phyloP scores from a whole-genome alignment of 495 filamentous ascomycete genomes.

The Neurospora sp. region DNA sequence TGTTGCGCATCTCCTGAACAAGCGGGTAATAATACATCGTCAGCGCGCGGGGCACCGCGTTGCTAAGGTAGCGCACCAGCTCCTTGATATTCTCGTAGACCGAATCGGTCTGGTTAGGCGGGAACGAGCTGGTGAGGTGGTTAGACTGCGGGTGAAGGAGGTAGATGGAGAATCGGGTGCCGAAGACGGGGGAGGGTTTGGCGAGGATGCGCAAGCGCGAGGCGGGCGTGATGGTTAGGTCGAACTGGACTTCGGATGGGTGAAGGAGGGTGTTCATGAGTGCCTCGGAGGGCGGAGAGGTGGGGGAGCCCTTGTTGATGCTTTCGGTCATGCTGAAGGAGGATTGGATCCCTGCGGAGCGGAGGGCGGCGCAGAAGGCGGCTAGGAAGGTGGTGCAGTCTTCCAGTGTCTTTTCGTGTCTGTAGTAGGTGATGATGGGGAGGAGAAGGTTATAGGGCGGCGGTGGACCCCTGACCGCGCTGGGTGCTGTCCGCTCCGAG shows the following conservation, averaged over 20 bases:
- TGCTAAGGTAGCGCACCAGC: conserved; percentile 14
- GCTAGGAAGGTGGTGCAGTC: conserved; percentile 8
- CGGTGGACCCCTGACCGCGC: conserved; percentile 28
- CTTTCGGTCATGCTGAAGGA: conserved; percentile 16
- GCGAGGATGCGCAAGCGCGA: conserved; percentile 22
- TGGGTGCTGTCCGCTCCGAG: neutral
- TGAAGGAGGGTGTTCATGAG: conserved; percentile 12
- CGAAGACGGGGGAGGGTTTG: conserved; percentile 15
- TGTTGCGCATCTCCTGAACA: neutral
- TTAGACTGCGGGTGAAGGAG: conserved; percentile 13
- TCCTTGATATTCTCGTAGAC: conserved; percentile 9
- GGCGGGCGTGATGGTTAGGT: conserved; percentile 29
- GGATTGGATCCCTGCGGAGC: conserved; percentile 14
- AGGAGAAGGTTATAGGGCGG: conserved; percentile 53
- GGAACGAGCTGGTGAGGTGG: neutral
- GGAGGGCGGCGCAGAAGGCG: conserved; percentile 9
- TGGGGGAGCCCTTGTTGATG: conserved; percentile 12
- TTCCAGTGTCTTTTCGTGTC: conserved; percentile 41
- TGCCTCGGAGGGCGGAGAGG: conserved; percentile 6
- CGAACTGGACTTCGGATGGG: conserved; percentile 23
- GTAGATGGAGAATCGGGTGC: conserved; percentile 23
- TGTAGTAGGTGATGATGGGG: conserved; percentile 52
- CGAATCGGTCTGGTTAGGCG: conserved; percentile 1
- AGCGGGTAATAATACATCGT: conserved; percentile 5
- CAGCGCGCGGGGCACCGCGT: conserved; percentile 17